Evolutionary conservation across 1,284 basidiomycete species (phyloP).

Genomic region (Thelephora terrestris): DNA sequence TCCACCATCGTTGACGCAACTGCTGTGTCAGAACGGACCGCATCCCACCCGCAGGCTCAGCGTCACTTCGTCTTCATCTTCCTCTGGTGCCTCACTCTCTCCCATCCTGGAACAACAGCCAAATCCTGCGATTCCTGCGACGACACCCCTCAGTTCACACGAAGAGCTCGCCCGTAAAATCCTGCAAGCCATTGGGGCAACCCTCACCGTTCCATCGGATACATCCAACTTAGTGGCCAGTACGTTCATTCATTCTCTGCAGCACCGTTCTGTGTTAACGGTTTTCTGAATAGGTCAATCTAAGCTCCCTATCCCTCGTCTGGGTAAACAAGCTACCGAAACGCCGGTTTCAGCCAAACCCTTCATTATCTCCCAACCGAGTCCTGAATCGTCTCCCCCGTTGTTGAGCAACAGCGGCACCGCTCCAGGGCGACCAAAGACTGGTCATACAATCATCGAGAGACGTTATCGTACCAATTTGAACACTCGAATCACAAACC

Average conservation of each 20-base stretch:
- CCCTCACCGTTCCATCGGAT: slow-evolving; percentile 44
- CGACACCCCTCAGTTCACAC: slow-evolving; percentile 12
- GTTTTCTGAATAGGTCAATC: slow-evolving; percentile 13
- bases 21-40: slow-evolving; percentile 1
- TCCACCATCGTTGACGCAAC: slow-evolving; percentile 3
- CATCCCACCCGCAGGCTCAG: slow-evolving; percentile 22
- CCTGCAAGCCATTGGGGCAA: slow-evolving; percentile 48
- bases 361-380: neutral
- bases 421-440: slow-evolving; percentile 52
- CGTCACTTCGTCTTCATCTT: slow-evolving; percentile 35
- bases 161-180: slow-evolving; percentile 45
- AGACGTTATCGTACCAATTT: slow-evolving; percentile 84
- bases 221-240: slow-evolving; percentile 19
- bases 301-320: slow-evolving; percentile 27
- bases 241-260: neutral
- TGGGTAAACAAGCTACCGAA: slow-evolving; percentile 15
- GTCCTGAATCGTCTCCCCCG: slow-evolving; percentile 14
- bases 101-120: slow-evolving; percentile 28
- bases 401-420: slow-evolving; percentile 14
- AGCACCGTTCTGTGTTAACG: neutral
- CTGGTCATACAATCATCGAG: slow-evolving; percentile 88
- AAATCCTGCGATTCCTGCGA: neutral
- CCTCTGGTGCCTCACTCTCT: slow-evolving; percentile 41
- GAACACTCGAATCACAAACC: slow-evolving; percentile 78
- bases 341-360: slow-evolving; percentile 11